phyloP scores from a whole-genome alignment of 345 rosid species.

The Linum lewisii region DNA sequence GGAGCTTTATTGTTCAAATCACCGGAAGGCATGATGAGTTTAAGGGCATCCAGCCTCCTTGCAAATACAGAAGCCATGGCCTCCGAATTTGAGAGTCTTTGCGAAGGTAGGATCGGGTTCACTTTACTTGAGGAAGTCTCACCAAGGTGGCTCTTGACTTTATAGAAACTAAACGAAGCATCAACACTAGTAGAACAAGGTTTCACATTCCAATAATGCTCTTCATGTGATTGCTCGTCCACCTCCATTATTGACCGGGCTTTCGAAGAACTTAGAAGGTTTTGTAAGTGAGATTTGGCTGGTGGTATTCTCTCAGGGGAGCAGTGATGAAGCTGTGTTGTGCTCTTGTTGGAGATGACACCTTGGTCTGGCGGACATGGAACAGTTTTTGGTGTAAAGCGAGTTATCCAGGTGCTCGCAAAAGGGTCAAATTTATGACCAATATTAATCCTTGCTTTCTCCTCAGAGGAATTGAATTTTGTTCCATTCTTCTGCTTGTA shows the following conservation, averaged over 20 bases:
- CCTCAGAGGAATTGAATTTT: constrained; percentile 27
- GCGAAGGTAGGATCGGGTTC: constrained; percentile 25
- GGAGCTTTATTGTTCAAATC: constrained; percentile 20
- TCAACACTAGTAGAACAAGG: constrained; percentile 18
- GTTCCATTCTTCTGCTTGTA: constrained; percentile 26
- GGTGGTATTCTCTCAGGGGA: constrained; percentile 20
- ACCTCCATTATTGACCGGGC: constrained; percentile 14
- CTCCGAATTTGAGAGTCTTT: constrained; percentile 40
- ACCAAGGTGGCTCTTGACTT: constrained; percentile 20
- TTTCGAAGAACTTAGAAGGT: constrained; percentile 12
- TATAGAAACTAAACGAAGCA: constrained; percentile 25
- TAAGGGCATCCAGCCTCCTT: constrained; percentile 66
- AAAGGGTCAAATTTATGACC: constrained; percentile 32
- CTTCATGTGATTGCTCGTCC: constrained; percentile 14
- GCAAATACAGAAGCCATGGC: constrained; percentile 59
- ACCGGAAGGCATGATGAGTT: constrained; percentile 32
- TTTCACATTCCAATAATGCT: constrained; percentile 8
- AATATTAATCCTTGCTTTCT: constrained; percentile 28
- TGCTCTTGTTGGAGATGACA: constrained; percentile 1
- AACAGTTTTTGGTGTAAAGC: constrained; percentile 43
- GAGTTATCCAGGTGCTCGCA: constrained; percentile 69
- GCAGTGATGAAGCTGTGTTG: constrained; percentile 18
- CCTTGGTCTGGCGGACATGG: constrained; percentile 20
- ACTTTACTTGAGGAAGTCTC: constrained; percentile 17
- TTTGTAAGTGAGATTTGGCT: constrained; percentile 14